Evolutionary conservation across 2,329 filamentous ascomycete species (phyloP).

Genomic region (Penicillium concentricum): DNA sequence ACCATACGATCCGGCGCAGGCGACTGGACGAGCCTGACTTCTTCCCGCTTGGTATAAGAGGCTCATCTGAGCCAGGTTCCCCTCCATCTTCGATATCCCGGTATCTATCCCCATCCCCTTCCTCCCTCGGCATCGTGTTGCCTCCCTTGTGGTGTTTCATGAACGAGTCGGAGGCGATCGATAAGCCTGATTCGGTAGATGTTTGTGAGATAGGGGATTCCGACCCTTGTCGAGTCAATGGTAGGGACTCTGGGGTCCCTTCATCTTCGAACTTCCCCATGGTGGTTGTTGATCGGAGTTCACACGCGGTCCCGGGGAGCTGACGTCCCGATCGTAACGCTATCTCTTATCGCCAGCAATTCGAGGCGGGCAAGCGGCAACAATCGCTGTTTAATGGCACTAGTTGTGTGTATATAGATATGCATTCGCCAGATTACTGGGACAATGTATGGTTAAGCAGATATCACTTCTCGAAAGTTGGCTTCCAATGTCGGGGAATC

Average conservation of each 20-base stretch:
- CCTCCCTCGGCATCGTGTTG: slow-evolving; percentile 9
- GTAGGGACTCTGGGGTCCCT: slow-evolving; percentile 28
- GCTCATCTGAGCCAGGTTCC: slow-evolving; percentile 26
- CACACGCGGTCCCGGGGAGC: slow-evolving; percentile 1
- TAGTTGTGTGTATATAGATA: background rate
- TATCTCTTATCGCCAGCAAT: slow-evolving; percentile 18
- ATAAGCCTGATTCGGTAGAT: slow-evolving; percentile 36
- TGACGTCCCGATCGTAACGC: slow-evolving; percentile 12
- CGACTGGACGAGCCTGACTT: slow-evolving; percentile 29
- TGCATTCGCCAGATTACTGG: background rate
- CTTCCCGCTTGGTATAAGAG: slow-evolving; percentile 24
- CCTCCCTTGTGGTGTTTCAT: slow-evolving; percentile 27
- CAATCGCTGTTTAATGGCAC: background rate
- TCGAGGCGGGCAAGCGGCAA: background rate
- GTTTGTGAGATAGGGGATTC: slow-evolving; percentile 28
- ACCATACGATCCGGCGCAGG: slow-evolving; percentile 41
- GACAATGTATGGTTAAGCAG: background rate
- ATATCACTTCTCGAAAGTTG: background rate
- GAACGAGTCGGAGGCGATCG: slow-evolving; percentile 32
- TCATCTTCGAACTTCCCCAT: slow-evolving; percentile 29
- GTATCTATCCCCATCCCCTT: slow-evolving; percentile 27
- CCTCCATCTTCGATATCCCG: slow-evolving; percentile 36
- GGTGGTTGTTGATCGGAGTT: slow-evolving; percentile 9
- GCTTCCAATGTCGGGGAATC: background rate
- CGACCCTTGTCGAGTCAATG: slow-evolving; percentile 27